Evolutionary conservation across 1,284 basidiomycete species (phyloP).

Genomic region (Cystobasidium sp.): DNA sequence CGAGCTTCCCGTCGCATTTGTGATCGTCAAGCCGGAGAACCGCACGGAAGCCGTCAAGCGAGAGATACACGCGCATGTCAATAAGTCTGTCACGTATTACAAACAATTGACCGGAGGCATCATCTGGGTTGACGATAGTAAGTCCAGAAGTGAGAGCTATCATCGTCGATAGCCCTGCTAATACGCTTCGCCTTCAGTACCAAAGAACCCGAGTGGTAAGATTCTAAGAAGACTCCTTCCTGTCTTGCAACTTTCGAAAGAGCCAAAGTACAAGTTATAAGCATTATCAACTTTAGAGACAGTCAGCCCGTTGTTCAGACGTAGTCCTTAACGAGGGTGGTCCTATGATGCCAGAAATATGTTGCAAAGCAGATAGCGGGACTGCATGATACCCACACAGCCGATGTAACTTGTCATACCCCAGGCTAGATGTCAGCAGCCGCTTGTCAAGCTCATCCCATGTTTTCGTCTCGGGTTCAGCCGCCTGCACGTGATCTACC

Average conservation of each 20-base stretch:
- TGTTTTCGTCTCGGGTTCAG: no score
- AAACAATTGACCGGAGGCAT: conserved; percentile 19
- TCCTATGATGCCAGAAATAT: not conserved
- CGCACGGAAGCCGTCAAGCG: conserved; percentile 5
- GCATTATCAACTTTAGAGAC: not conserved
- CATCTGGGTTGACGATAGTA: conserved; percentile 18
- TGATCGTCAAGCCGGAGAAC: conserved; percentile 21
- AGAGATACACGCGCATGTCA: conserved; percentile 15
- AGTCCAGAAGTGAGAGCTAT: not conserved
- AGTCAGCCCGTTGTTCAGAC: not conserved
- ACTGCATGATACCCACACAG: no score
- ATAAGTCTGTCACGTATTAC: conserved; percentile 3
- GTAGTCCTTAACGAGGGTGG: not conserved
- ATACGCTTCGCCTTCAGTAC: not conserved
- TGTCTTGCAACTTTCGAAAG: not conserved
- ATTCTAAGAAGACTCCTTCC: conserved; percentile 8
- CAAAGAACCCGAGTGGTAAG: conserved; percentile 20
- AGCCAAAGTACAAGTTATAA: not conserved
- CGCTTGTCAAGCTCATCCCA: no score
- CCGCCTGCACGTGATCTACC: no score
- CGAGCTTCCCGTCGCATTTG: conserved; percentile 22
- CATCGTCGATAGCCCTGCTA: no score
- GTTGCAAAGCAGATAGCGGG: not conserved
- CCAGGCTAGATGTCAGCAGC: no score
- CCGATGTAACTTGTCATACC: no score